A percentile compares a stretch with the other conserved stretches of the same genome.
These are phyloP conservation scores for Pleurostoma richardsiae DNA, from an alignment of 2,329 filamentous ascomycete species.

Conservation along the genomic window DNA sequence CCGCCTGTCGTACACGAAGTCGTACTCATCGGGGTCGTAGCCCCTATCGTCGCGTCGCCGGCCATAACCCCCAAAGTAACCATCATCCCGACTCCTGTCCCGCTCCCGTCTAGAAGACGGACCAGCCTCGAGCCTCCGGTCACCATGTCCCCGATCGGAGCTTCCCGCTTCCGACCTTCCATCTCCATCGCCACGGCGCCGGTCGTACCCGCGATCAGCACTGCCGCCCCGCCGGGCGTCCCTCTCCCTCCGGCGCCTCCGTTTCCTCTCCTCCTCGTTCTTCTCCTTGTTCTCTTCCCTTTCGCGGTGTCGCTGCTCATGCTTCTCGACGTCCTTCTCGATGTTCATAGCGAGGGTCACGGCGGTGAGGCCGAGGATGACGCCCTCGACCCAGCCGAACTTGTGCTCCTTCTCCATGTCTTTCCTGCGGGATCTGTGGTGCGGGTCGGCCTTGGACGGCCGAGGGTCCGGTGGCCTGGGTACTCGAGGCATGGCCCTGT, in stretches of 20 bases:
- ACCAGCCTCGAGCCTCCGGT: no score
- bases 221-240: neutral
- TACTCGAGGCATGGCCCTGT: no score
- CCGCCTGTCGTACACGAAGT: no score
- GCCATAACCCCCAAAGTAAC: no score
- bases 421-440: constrained; percentile 29
- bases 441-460: constrained; percentile 30
- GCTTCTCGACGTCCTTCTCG: constrained; percentile 31
- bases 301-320: constrained; percentile 18
- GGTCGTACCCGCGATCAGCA: neutral
- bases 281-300: constrained; percentile 13
- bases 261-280: neutral
- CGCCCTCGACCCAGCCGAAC: constrained; percentile 34
- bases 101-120: no score
- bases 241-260: neutral
- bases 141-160: no score
- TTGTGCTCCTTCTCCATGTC: constrained; percentile 31
- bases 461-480: constrained; percentile 18
- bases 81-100: no score
- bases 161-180: no score
- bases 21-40: no score
- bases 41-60: no score
- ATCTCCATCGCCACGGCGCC: neutral
- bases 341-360: constrained; percentile 30
- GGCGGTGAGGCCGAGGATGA: constrained; percentile 30